Evolutionary conservation across 345 rosid species (phyloP), one percentile per base, ranked within the genome.

Genomic region (Dipteronia sinensis): DNA sequence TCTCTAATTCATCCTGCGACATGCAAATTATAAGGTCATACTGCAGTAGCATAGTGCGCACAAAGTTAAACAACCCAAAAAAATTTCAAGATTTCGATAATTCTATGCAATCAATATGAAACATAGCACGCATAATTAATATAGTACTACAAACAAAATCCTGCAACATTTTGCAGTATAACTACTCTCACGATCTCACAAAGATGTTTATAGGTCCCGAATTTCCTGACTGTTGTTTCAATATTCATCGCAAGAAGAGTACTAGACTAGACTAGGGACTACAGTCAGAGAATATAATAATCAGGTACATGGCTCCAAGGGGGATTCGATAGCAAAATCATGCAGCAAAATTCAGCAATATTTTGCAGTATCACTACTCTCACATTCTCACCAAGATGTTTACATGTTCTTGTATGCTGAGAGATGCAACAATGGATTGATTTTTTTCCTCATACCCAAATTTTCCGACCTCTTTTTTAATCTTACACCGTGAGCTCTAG

Each of bases 1-100:
- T 86, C 90, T 92, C 98, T 55, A 92, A 71, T 76, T 92, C 97
- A 81, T 95, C 97, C 99, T 93, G 89, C 77, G 79, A 78, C 62
- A 65, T 53, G 11, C 53, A 71, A 65, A 65, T 12, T 7, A 69
- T 58, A 13, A 73, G 49, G 4, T 38, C 29, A 25, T 27, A 16
- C 69, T 20, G 13, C 40, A 2, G 67, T 38, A 66, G 4, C n/a
- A 38, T 1, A 3, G 13, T 55, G 17, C 65, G 69, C 6, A 69
- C 19, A 75, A 25, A 23, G 68, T 19, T 17, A 64, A 76, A 42
- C 1, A 0, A 49, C 19, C 17, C 1, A n/a, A 10, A 65, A 34
- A 81, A 1, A 65, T 23, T 49, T 9, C 56, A 73, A n/a, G 22
- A 59, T 44, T 42, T 15, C 15, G 19, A 12, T 27, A 34, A 58